phyloP scores from a whole-genome alignment of 129 eudicot species.

The Artemisia tridentata region DNA sequence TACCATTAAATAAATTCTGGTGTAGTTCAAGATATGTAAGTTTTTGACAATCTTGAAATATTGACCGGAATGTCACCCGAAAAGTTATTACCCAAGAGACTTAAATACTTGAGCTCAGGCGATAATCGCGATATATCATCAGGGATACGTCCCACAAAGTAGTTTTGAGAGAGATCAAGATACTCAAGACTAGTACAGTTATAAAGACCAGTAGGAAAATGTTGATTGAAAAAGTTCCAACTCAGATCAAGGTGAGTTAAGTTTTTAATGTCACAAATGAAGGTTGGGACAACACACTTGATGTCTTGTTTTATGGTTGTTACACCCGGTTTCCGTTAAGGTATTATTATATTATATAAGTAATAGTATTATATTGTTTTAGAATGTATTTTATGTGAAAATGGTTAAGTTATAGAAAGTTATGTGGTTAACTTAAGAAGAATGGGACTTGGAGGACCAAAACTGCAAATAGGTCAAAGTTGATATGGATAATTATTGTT shows the following conservation, averaged over 20 bases:
- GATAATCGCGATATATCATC: constrained; percentile 46
- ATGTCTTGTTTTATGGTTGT: constrained; percentile 7
- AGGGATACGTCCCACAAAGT: constrained; percentile 50
- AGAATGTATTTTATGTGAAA: too few relatives aligned
- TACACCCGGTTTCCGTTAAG: too few relatives aligned
- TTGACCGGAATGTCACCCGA: constrained; percentile 64
- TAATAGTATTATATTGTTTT: too few relatives aligned
- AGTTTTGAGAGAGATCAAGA: constrained; percentile 60
- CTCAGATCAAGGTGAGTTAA: constrained; percentile 48
- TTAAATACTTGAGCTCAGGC: constrained; percentile 32
- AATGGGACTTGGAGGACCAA: too few relatives aligned
- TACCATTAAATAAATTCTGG: too few relatives aligned
- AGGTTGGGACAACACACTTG: constrained; percentile 44
- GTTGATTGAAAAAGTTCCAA: constrained; percentile 44
- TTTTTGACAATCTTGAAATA: constrained; percentile 39
- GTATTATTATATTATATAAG: too few relatives aligned
- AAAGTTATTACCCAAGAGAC: constrained; percentile 53
- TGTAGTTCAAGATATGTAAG: constrained; percentile 41
- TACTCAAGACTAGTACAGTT: constrained; percentile 55
- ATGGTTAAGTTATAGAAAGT: too few relatives aligned
- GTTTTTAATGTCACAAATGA: constrained; percentile 63
- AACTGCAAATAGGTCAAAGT: too few relatives aligned
- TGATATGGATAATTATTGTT: too few relatives aligned
- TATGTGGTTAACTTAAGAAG: too few relatives aligned
- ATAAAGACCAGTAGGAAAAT: constrained; percentile 55